phyloP scores from a whole-genome alignment of 2,329 filamentous ascomycete species.

The Tolypocladium ovalisporum region DNA sequence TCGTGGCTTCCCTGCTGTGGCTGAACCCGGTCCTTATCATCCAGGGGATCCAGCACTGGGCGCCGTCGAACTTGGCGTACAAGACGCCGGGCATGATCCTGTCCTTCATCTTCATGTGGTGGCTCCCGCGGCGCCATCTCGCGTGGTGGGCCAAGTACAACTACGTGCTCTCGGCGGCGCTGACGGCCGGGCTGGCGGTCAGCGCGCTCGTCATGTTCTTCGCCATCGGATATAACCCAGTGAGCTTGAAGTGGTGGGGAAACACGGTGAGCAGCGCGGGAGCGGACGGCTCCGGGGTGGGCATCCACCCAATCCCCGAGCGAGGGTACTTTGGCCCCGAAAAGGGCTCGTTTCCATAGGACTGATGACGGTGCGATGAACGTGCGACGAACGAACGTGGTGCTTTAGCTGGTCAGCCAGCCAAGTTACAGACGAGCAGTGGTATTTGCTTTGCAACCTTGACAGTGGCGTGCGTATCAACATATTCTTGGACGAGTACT shows the following conservation, averaged over 20 bases:
- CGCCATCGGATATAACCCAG: conserved; percentile 19
- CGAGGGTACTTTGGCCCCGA: conserved; percentile 17
- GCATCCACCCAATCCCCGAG: conserved; percentile 9
- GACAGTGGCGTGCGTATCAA: not conserved
- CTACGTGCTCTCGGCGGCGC: conserved; percentile 30
- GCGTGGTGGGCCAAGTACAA: conserved; percentile 38
- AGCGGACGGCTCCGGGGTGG: conserved; percentile 10
- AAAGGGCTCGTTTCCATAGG: conserved; percentile 5
- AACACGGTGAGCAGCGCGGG: conserved; percentile 18
- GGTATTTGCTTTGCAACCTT: not conserved
- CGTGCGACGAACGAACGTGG: not conserved
- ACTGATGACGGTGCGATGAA: not conserved
- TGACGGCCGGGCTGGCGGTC: conserved; percentile 30
- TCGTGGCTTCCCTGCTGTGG: conserved; percentile 27
- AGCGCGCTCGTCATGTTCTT: conserved; percentile 32
- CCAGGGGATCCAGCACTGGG: conserved; percentile 31
- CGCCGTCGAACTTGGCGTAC: conserved; percentile 29
- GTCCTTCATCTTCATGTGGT: conserved; percentile 27
- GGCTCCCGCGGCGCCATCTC: conserved; percentile 23
- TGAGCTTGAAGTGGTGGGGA: conserved; percentile 31
- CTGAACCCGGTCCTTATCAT: conserved; percentile 29
- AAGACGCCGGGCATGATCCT: conserved; percentile 30
- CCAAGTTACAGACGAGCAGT: not conserved
- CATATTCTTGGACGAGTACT: not conserved
- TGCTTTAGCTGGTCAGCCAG: not conserved